Conservation (phyloP, 2,329 filamentous ascomycete genomes). For the Chaetomium olivaceum region DNA sequence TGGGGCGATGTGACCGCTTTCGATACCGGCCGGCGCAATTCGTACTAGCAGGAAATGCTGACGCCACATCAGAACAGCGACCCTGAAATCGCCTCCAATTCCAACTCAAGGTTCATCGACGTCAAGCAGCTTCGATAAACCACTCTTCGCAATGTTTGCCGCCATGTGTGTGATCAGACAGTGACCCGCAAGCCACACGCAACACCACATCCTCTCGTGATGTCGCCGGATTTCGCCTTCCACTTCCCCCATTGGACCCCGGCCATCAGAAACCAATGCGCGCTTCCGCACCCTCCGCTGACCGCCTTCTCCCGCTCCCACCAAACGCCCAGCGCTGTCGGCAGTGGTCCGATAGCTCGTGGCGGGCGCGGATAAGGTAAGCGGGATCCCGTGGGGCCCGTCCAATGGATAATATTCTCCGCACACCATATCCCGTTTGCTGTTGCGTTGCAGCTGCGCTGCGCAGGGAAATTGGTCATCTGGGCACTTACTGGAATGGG, state of each 20-base stretch:
- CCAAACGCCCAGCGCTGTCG: background rate
- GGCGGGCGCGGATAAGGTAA: constrained; percentile 9
- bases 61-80: background rate
- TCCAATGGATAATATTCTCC: constrained; percentile 10
- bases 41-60: too few relatives aligned
- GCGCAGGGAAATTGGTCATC: constrained; percentile 24
- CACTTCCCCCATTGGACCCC: constrained; percentile 15
- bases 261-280: constrained; percentile 1
- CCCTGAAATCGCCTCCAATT: background rate
- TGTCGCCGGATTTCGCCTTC: constrained; percentile 15
- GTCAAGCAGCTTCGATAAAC: background rate
- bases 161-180: background rate
- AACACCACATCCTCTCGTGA: constrained; percentile 27
- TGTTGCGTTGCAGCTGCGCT: constrained; percentile 10
- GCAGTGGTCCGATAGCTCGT: constrained; percentile 7
- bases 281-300: constrained; percentile 10
- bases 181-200: constrained; percentile 22
- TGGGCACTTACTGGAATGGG: constrained; percentile 26
- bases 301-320: constrained; percentile 3
- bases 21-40: too few relatives aligned
- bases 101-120: background rate
- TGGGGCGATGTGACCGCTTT: background rate
- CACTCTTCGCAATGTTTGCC: background rate
- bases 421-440: background rate
- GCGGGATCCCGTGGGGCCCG: background rate